These are phyloP conservation scores for Ascochyta clinopodiicola DNA, from an alignment of 2,329 filamentous ascomycete genomes.

Conservation along the genomic window DNA sequence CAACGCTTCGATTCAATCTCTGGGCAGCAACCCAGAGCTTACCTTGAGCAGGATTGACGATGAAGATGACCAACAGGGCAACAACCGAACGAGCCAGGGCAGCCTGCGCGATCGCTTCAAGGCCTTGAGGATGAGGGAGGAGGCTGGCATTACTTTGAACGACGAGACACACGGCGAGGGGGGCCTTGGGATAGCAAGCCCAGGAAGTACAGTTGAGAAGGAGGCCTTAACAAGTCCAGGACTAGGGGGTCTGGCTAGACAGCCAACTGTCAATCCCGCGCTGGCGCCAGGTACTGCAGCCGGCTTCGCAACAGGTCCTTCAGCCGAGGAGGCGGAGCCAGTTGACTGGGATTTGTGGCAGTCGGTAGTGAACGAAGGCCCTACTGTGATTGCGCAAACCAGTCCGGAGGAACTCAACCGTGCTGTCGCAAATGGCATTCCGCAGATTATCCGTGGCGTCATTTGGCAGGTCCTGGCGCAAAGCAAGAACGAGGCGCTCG, in stretches of 20 bases:
- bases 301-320: slow-evolving; percentile 77
- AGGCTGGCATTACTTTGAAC: slow-evolving; percentile 48
- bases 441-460: slow-evolving; percentile 93
- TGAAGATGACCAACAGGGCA: slow-evolving; percentile 39
- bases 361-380: slow-evolving; percentile 91
- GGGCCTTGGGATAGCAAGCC: slow-evolving; percentile 56
- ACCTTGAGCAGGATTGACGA: slow-evolving; percentile 80
- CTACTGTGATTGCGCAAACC: slow-evolving; percentile 83
- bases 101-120: slow-evolving; percentile 57
- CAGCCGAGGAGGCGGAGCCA: slow-evolving; percentile 70
- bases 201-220: slow-evolving; percentile 38
- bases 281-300: slow-evolving; percentile 86
- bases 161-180: slow-evolving; percentile 57
- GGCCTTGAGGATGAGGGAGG: slow-evolving; percentile 53
- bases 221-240: slow-evolving; percentile 43
- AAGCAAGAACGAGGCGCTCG: slow-evolving; percentile 90
- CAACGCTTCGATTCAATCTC: slow-evolving; percentile 77
- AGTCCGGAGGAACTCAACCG: slow-evolving; percentile 88
- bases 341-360: slow-evolving; percentile 99
- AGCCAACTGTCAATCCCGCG: slow-evolving; percentile 69
- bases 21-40: slow-evolving; percentile 82
- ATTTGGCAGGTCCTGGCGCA: slow-evolving; percentile 98
- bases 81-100: slow-evolving; percentile 46
- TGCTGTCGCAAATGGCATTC: slow-evolving; percentile 92
- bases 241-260: slow-evolving; percentile 53